Conservation (phyloP, 148 eudicot species). For the Beta vulgaris region DNA sequence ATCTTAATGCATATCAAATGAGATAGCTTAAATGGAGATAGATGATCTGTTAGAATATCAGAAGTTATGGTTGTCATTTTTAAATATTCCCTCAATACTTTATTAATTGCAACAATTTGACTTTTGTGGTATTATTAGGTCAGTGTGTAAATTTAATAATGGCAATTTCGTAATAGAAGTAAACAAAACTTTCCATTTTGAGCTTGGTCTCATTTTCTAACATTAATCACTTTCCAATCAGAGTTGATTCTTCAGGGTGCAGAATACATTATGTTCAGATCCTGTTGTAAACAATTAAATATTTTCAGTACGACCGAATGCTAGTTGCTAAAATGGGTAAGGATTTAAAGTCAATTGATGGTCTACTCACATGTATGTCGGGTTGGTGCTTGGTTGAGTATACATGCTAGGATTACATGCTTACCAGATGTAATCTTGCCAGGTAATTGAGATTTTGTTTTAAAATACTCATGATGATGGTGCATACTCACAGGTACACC, state of each 20-base stretch:
- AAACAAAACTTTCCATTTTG: no score
- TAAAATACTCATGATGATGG: conserved; percentile 1
- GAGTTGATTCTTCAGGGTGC: neutral
- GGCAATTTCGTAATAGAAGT: no score
- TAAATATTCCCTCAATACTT: no score
- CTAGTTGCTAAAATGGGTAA: neutral
- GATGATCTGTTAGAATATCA: no score
- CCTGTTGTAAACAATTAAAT: neutral
- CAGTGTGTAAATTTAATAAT: no score
- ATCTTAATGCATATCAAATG: no score
- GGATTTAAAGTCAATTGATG: no score
- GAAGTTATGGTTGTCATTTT: no score
- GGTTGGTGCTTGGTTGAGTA: neutral
- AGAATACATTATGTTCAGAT: neutral
- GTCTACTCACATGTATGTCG: neutral
- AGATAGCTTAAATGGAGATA: no score
- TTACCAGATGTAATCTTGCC: neutral
- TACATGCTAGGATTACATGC: neutral
- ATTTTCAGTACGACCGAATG: neutral
- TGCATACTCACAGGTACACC: conserved; percentile 70
- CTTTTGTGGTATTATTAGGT: no score
- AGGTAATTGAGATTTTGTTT: neutral
- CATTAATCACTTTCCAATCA: neutral
- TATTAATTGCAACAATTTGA: no score
- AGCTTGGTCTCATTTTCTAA: neutral